Evolutionary conservation across 768 basidiomycete species (phyloP).

Genomic region (Mycena filopes): DNA sequence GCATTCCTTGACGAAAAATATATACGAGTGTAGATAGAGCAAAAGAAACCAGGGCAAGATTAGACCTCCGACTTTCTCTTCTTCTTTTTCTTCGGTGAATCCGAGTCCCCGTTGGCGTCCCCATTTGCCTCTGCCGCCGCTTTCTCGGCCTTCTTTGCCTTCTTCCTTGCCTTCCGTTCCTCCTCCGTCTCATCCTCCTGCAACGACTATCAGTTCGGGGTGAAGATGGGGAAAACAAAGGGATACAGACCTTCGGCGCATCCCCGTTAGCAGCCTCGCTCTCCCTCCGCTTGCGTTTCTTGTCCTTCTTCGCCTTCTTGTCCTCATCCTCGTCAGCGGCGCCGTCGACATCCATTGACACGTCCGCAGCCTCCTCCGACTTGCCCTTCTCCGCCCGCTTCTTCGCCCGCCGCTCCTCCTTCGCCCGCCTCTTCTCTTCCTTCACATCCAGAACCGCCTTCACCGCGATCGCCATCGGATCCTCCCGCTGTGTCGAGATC

Average conservation of each 20-base stretch:
- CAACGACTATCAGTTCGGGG: slow-evolving; percentile 20
- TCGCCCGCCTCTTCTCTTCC: slow-evolving; percentile 85
- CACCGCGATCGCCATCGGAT: slow-evolving; percentile 79
- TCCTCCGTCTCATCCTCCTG: slow-evolving; percentile 78
- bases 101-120: slow-evolving; percentile 54
- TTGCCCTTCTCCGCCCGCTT: slow-evolving; percentile 65
- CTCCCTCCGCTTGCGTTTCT: slow-evolving; percentile 64
- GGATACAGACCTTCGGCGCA: slow-evolving; percentile 38
- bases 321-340: slow-evolving; percentile 42
- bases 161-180: slow-evolving; percentile 83
- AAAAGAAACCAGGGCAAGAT: slow-evolving; percentile 33
- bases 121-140: slow-evolving; percentile 52
- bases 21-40: slow-evolving; percentile 23
- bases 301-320: slow-evolving; percentile 42
- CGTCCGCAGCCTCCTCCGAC: slow-evolving; percentile 41
- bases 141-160: slow-evolving; percentile 83
- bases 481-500: slow-evolving; percentile 86
- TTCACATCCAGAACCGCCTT: slow-evolving; percentile 84
- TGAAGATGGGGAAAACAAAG: slow-evolving; percentile 8
- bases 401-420: slow-evolving; percentile 82
- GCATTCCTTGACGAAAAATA: slow-evolving; percentile 12
- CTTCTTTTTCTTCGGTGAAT: slow-evolving; percentile 67
- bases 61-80: slow-evolving; percentile 64
- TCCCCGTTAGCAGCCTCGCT: slow-evolving; percentile 60
- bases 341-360: slow-evolving; percentile 54